These are phyloP conservation scores for Penicillium canariense DNA, from an alignment of 495 filamentous ascomycete genomes.

Conservation along the genomic window DNA sequence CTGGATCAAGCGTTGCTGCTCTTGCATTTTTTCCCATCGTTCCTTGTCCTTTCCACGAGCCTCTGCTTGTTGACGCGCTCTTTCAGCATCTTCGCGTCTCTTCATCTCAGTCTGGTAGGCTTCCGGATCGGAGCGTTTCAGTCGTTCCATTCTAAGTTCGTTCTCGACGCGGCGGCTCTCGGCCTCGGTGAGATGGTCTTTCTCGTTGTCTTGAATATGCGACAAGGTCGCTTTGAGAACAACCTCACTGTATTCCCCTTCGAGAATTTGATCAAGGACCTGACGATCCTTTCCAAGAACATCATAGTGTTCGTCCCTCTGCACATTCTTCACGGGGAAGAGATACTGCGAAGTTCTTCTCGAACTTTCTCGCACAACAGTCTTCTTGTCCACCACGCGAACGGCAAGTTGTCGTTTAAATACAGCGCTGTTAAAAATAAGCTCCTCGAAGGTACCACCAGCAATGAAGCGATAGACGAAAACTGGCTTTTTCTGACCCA, in stretches of 20 bases:
- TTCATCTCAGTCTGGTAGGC: constrained; percentile 24
- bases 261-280: constrained; percentile 69
- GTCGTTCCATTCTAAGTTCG: constrained; percentile 40
- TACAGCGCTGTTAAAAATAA: constrained; percentile 64
- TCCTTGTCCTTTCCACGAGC: background rate
- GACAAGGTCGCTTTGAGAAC: constrained; percentile 56
- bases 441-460: constrained; percentile 77
- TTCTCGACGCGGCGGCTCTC: constrained; percentile 49
- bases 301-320: constrained; percentile 49
- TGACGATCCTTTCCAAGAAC: constrained; percentile 61
- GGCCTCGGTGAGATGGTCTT: constrained; percentile 55
- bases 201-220: constrained; percentile 57
- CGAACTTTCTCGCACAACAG: constrained; percentile 55
- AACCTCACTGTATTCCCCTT: constrained; percentile 19
- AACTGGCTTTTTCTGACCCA: constrained; percentile 80
- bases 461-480: constrained; percentile 83
- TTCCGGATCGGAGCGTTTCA: constrained; percentile 45
- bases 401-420: constrained; percentile 80
- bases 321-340: constrained; percentile 50
- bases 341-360: constrained; percentile 54
- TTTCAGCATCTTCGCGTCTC: background rate
- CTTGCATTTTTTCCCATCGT: too few species aligned
- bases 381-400: constrained; percentile 82
- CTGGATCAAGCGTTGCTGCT: background rate
- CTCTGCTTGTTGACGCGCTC: background rate